Conservation (phyloP, 2,329 filamentous ascomycete species). For the Neonectria faginata region DNA sequence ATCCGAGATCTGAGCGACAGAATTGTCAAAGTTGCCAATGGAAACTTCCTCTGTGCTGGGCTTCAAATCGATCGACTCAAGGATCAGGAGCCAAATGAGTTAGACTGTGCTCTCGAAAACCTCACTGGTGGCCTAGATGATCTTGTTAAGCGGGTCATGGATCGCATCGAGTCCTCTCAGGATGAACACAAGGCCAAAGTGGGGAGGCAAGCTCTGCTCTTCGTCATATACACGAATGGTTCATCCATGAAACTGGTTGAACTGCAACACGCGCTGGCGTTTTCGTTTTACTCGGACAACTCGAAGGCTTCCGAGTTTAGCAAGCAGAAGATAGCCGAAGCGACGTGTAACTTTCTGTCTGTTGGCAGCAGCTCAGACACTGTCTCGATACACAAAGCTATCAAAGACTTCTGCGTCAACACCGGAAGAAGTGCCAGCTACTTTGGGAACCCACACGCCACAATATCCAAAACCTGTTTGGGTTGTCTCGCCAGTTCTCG, state of each 20-base stretch:
- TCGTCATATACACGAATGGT: not conserved
- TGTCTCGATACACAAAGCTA: conserved; percentile 8
- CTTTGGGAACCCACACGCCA: conserved; percentile 7
- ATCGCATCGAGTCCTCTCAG: not conserved
- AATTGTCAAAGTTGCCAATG: not conserved
- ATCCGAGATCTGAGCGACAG: not conserved
- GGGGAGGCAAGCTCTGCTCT: conserved; percentile 2
- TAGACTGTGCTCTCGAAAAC: not conserved
- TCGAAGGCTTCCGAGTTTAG: not conserved
- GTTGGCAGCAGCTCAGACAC: not conserved
- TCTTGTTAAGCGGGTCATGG: not conserved
- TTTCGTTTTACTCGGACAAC: conserved; percentile 9
- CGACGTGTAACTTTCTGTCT: conserved; percentile 9
- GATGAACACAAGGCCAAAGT: not conserved
- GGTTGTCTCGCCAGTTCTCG: not conserved
- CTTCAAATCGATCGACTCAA: not conserved
- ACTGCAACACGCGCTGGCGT: conserved; percentile 9
- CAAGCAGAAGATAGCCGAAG: not conserved
- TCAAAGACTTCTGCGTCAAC: conserved; percentile 9
- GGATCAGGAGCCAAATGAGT: not conserved
- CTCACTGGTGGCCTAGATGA: not conserved
- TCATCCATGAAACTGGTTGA: not conserved
- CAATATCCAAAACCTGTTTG: conserved; percentile 6
- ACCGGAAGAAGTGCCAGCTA: not conserved
- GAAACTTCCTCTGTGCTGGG: conserved; percentile 1